These are phyloP conservation scores for Articulospora tetracladia DNA, from an alignment of 495 filamentous ascomycete species.

Conservation along the genomic window DNA sequence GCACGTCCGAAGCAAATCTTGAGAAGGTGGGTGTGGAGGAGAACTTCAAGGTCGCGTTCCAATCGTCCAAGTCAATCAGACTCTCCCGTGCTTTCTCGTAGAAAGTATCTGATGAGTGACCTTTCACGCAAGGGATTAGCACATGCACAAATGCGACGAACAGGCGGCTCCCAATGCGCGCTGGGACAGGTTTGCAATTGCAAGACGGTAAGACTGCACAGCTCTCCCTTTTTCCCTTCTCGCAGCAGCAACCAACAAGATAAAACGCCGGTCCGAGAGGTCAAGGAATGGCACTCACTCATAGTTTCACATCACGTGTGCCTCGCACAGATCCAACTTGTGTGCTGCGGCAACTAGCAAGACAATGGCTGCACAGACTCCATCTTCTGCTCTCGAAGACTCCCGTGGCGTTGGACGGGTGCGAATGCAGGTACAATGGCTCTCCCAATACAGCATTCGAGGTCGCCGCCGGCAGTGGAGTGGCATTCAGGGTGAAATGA, in stretches of 20 bases:
- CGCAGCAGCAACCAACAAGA: neutral
- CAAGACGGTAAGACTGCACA: neutral
- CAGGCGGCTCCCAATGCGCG: neutral
- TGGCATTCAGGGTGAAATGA: slow-evolving; percentile 8
- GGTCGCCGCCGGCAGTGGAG: too few species aligned
- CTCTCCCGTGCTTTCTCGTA: slow-evolving; percentile 15
- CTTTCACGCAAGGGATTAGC: slow-evolving; percentile 16
- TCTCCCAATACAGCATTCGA: too few species aligned
- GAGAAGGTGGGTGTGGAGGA: slow-evolving; percentile 10
- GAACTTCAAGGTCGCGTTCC: slow-evolving; percentile 24
- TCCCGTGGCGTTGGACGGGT: neutral
- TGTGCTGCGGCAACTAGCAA: neutral
- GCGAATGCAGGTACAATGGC: neutral
- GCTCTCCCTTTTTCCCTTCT: neutral
- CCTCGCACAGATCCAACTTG: neutral
- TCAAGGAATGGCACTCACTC: too few species aligned
- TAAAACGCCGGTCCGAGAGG: too few species aligned
- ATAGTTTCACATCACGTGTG: neutral
- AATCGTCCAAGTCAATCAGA: slow-evolving; percentile 22
- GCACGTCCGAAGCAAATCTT: slow-evolving; percentile 11
- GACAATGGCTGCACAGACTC: neutral
- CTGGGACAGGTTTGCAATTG: too few species aligned
- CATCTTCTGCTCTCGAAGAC: neutral
- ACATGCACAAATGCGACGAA: neutral
- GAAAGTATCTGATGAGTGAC: slow-evolving; percentile 19